A percentile compares a stretch with the other conserved stretches of the same genome.
phyloP scores from a whole-genome alignment of 306 rosid genomes.

The Phaseolus lunatus region DNA sequence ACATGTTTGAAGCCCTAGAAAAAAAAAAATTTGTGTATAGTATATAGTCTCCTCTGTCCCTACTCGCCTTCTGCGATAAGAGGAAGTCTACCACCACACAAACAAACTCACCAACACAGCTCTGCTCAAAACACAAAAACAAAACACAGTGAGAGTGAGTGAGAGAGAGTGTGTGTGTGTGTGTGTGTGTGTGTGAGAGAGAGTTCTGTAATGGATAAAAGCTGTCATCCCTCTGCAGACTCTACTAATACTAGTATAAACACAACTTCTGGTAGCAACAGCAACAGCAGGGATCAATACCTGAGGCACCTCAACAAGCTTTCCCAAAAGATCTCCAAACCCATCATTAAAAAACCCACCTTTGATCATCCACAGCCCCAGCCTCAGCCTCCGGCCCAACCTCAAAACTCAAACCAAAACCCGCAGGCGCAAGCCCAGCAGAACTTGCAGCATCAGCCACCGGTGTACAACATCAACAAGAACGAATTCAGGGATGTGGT shows the following conservation, averaged over 20 bases:
- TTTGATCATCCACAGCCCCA: conserved; percentile 45
- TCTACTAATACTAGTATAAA: conserved; percentile 19
- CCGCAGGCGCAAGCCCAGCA: conserved; percentile 42
- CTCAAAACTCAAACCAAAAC: conserved; percentile 15
- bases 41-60: conserved; percentile 41
- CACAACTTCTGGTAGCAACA: not conserved
- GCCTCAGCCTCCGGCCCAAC: conserved; percentile 38
- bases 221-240: conserved; percentile 51
- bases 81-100: conserved; percentile 45
- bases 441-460: conserved; percentile 84
- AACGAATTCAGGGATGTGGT: conserved; percentile 94
- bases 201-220: conserved; percentile 51
- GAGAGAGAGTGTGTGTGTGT: too few species aligned
- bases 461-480: conserved; percentile 96
- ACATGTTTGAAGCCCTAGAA: not conserved
- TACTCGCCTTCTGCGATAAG: conserved; percentile 45
- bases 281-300: conserved; percentile 52
- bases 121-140: not conserved
- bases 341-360: conserved; percentile 56
- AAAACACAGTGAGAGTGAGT: conserved; percentile 1
- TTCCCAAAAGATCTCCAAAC: conserved; percentile 95
- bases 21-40: not conserved
- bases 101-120: conserved; percentile 13
- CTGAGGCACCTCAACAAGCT: conserved; percentile 86
- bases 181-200: not conserved